Evolutionary conservation across 306 rosid genomes (phyloP).

Genomic region (Hippophae rhamnoides): DNA sequence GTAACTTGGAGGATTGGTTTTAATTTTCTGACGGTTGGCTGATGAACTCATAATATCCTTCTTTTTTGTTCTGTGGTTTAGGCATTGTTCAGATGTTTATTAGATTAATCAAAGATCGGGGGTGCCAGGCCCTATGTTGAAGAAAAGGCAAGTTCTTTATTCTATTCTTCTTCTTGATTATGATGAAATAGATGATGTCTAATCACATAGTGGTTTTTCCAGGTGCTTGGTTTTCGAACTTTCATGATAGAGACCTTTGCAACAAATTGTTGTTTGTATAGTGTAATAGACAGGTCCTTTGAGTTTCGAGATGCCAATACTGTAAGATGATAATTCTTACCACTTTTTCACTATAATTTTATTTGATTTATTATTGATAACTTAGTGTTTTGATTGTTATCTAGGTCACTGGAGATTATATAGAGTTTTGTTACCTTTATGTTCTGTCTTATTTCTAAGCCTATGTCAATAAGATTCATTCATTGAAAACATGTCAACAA

Average conservation of each 20-base stretch:
- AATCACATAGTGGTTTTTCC: conserved; percentile 2
- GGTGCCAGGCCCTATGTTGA: conserved; percentile 56
- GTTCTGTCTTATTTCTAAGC: too few species aligned
- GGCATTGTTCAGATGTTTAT: conserved; percentile 86
- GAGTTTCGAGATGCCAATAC: conserved; percentile 88
- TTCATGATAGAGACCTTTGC: conserved; percentile 78
- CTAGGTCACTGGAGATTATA: too few species aligned
- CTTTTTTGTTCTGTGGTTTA: conserved; percentile 18
- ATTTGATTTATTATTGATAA: too few species aligned
- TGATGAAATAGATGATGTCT: conserved; percentile 2
- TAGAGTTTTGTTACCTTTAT: too few species aligned
- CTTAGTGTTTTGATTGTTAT: too few species aligned
- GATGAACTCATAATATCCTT: neutral
- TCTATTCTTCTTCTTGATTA: conserved; percentile 8
- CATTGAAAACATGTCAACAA: too few species aligned
- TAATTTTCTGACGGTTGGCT: conserved; percentile 1
- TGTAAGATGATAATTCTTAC: conserved; percentile 44
- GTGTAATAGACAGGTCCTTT: conserved; percentile 83
- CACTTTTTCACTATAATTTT: too few species aligned
- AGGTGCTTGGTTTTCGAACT: conserved; percentile 91
- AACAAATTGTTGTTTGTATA: conserved; percentile 79
- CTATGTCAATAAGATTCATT: too few species aligned
- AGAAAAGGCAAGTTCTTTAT: conserved; percentile 51
- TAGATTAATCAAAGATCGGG: conserved; percentile 83
- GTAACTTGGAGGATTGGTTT: neutral